Evolutionary conservation across 2,329 filamentous ascomycete species (phyloP), one percentile per base, ranked within the genome.

Genomic region (Fusarium gaditjirri): DNA sequence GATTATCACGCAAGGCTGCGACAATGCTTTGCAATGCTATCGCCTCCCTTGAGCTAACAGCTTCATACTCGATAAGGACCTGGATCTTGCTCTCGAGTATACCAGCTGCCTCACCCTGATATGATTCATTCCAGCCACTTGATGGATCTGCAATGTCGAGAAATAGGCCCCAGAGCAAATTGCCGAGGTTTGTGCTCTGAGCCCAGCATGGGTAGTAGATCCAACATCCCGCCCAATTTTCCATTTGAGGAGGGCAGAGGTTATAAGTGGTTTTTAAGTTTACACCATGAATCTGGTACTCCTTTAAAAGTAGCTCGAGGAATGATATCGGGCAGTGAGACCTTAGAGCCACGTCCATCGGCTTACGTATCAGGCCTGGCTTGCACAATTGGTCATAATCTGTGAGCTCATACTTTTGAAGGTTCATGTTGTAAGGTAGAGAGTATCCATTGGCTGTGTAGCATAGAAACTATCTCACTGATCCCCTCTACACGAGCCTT

Each of bases 21-120:
- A 53, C 7, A 2, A 70, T n/a, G 1, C 13, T 8, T 6, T n/a
- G 19, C 0, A 68, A 27, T 8, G 17, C 39, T 11, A 5, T 3
- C 12, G 11, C 23, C 19, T 68, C 64, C 1, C 3, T 19, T 3
- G 21, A 19, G 16, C 49, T 29, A 5, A 65, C n/a, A 9, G 47
- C 52, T 1, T 36, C 4, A 36, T 65, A 61, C 8, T 65, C n/a
- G 1, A 31, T 3, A 10, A 71, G 19, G 0, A 71, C 21, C 0
- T 55, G 36, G 3, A 71, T 13, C 23, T 69, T 69, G 4, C 27
- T 17, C 5, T n/a, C 44, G 8, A 71, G 33, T 16, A 57, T 36
- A 1, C 62, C 65, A 1, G 36, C 49, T 2, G n/a, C 6, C 8
- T 71, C 46, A 0, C 60, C 46, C 1, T 23, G 4, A 5, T 52